These are phyloP conservation scores for Talinum fruticosum DNA, from an alignment of 148 eudicot species.

Conservation along the genomic window DNA sequence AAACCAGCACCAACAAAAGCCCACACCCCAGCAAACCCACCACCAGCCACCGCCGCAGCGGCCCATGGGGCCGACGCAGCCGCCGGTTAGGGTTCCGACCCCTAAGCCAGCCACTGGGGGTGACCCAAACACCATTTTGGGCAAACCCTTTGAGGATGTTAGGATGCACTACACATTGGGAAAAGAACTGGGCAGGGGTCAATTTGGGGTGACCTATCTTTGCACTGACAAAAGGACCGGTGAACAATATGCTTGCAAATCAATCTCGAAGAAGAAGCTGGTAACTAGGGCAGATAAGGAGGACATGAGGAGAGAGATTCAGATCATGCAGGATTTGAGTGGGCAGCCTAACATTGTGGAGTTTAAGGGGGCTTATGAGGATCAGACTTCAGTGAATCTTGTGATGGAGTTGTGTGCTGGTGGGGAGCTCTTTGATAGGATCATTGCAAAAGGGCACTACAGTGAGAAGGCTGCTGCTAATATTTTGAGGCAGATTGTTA, in stretches of 20 bases:
- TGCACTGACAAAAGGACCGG: constrained; percentile 47
- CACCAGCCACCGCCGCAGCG: constrained; percentile 23
- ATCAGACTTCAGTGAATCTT: constrained; percentile 53
- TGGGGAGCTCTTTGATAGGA: constrained; percentile 79
- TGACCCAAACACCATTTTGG: constrained; percentile 60
- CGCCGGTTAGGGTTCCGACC: constrained; percentile 30
- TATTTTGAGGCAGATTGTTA: constrained; percentile 64
- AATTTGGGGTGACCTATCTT: constrained; percentile 67
- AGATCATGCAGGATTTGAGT: constrained; percentile 87
- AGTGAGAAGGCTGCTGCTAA: constrained; percentile 78
- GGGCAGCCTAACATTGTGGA: constrained; percentile 79
- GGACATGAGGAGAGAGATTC: constrained; percentile 79
- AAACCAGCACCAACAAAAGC: constrained; percentile 27
- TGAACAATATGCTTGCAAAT: constrained; percentile 64
- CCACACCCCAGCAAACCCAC: constrained; percentile 25
- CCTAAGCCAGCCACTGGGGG: constrained; percentile 27
- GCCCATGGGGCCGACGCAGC: constrained; percentile 19
- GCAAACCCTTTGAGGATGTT: constrained; percentile 72
- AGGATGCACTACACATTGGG: constrained; percentile 49
- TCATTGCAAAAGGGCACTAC: constrained; percentile 72
- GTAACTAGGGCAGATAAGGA: constrained; percentile 63
- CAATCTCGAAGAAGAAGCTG: constrained; percentile 72
- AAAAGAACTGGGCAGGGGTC: constrained; percentile 77
- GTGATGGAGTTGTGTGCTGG: constrained; percentile 90
- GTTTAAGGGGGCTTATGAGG: constrained; percentile 85